Base-by-base conservation (phyloP, 1,284 basidiomycete species). In the Cutaneotrichosporon sp. region DNA sequence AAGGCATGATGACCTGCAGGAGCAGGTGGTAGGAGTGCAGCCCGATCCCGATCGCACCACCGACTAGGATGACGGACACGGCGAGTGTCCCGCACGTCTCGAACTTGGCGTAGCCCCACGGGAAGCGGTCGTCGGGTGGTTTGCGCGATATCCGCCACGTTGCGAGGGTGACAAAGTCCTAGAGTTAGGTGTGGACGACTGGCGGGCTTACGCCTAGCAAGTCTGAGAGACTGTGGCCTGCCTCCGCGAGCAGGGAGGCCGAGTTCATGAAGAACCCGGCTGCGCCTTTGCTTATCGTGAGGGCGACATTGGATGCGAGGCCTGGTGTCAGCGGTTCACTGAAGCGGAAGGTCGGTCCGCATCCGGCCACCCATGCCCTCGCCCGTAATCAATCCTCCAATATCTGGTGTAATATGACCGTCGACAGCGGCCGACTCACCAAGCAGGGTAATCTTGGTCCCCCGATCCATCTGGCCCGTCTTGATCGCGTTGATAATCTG, bases 191-290 rank as follows among this genome's bases (percentile, higher is more conserved):
- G 35, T 20, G 14, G 42, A 31, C 19, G n/a, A n/a, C n/a, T 26
- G 31, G 5, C 0, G 12, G 3, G 66, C 71, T 61, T 35, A 74
- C 71, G 31, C 65, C 61, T 33, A 63, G 45, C 31, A 61, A 46
- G 85, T 89, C 91, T 58, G 88, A 90, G 38, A 93, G 64, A n/a
- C 88, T 90, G 71, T 98, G 94, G 2, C 88, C 93, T 0, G 94
- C 93, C 67, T 98, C 94, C 3, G 96, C 94, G 9, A 98, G 79
- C 46, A 98, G 77, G 1, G 89, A 85, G 3, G 93, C 91, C 6
- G 89, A 92, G 69, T 97, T 90, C 82, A 78, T 75, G 60, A 64
- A 86, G 81, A 87, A 86, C 49, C 90, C 88, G 51, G 89, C 91
- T 10, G 82, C 67, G 24, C 91, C 93, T 72, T 98, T 98, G 25